Evolutionary conservation across 768 basidiomycete species (phyloP).

Genomic region (Phaeotremella fagi): DNA sequence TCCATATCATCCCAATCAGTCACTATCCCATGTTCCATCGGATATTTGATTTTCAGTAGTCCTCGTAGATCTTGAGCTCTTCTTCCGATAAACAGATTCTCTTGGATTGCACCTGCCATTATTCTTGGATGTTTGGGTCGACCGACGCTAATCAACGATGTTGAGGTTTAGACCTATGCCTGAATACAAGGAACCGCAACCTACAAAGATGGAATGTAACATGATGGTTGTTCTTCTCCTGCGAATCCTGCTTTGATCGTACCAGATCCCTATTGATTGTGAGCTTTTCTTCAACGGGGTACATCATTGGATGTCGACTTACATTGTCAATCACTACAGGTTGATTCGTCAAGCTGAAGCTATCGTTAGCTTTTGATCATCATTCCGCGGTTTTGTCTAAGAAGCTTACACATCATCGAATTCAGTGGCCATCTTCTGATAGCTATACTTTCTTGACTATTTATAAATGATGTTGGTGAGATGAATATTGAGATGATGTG

Average conservation of each 20-base stretch:
- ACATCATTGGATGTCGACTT: conserved; percentile 32
- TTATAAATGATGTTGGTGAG: too few relatives aligned
- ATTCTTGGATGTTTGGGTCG: conserved; percentile 95
- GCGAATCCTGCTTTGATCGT: conserved; percentile 99
- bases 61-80: conserved; percentile 94
- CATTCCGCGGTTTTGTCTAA: too few relatives aligned
- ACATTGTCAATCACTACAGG: conserved; percentile 99
- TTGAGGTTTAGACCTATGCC: too few relatives aligned
- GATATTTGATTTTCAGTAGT: conserved; percentile 94
- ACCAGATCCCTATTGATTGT: conserved; percentile 90
- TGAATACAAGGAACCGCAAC: conserved; percentile 43
- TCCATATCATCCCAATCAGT: conserved; percentile 99
- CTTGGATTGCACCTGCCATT: conserved; percentile 88
- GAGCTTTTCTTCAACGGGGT: not conserved
- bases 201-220: conserved; percentile 98
- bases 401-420: conserved; percentile 46
- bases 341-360: conserved; percentile 74
- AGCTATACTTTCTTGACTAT: too few relatives aligned
- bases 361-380: not conserved
- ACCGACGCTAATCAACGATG: conserved; percentile 91
- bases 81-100: conserved; percentile 91
- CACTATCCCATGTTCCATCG: conserved; percentile 98
- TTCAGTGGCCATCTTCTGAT: conserved; percentile 48
- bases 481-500: too few relatives aligned
- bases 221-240: conserved; percentile 97